Evolutionary conservation across 2,329 filamentous ascomycete genomes (phyloP), one percentile per base, ranked within the genome.

Genomic region (Hypoxylon rubiginosum): DNA sequence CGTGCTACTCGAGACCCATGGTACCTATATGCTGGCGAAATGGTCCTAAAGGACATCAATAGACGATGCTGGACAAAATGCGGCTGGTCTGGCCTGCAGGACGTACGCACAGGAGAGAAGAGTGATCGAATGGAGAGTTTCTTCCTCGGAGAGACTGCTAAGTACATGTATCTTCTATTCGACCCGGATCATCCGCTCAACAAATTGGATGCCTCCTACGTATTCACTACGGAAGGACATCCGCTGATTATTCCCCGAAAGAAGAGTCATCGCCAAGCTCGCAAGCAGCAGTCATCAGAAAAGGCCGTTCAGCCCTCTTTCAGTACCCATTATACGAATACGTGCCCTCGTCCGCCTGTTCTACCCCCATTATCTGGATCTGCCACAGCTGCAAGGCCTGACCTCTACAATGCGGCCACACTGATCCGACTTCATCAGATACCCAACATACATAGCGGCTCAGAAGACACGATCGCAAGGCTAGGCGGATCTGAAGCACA

Each of bases 61-160:
- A 86, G 92, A 52, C 88, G 95, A 58, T 99, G 96, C 79, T 94
- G 93, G 88, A 93, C 94, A 0, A 86, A 88, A 67, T 99, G 96
- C 74, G 96, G 96, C 43, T 98, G 95, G 94, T 92, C 95, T 13
- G 95, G 95, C 0, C 84, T 98, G 36, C 91, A 94, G 74, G 91
- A 94, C 77, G 92, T 95, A 8, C 83, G 90, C 34, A 92, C 88
- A 4, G 95, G 95, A 3, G 93, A 97, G 79, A 89, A 93, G 79
- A 92, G 88, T 72, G 94, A 99, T 77, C 91, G 96, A 34, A 98
- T 98, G 96, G 96, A 99, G 80, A 98, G 95, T 77, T 99, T 98
- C 84, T 98, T 98, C 75, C 85, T 99, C 0, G 95, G 96, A 13
- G 96, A 99, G 80, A 99, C 96, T 1, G 91, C 93, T 48, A 97